Evolutionary conservation across 768 basidiomycete species (phyloP).

Genomic region (Boletus rufocinnamomeus): DNA sequence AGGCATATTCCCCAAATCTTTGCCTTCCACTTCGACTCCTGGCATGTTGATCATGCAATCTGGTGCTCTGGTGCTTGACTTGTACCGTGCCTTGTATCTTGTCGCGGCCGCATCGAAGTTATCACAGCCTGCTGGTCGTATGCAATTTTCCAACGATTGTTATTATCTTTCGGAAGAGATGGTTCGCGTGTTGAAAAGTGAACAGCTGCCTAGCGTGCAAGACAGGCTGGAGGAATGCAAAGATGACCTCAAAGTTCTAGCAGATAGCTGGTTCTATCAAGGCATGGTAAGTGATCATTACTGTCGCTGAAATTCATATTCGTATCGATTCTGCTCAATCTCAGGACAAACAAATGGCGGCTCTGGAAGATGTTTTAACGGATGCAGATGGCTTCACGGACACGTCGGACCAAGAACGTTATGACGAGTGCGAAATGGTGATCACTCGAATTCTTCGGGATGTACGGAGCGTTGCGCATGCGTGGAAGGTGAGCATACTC

Average conservation of each 20-base stretch:
- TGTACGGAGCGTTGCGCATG: conserved; percentile 61
- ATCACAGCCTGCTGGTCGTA: conserved; percentile 51
- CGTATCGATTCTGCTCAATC: not conserved
- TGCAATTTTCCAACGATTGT: conserved; percentile 85
- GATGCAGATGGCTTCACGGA: conserved; percentile 67
- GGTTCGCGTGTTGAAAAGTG: conserved; percentile 21
- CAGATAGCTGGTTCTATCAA: conserved; percentile 71
- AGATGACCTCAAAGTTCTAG: conserved; percentile 52
- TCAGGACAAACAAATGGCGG: conserved; percentile 27
- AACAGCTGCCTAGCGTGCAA: conserved; percentile 37
- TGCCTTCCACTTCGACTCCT: conserved; percentile 37
- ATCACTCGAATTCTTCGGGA: conserved; percentile 63
- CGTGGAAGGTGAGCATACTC: conserved; percentile 65
- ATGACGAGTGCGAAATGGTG: conserved; percentile 72
- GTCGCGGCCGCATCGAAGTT: conserved; percentile 54
- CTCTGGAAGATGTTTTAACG: conserved; percentile 45
- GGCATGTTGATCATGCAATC: conserved; percentile 62
- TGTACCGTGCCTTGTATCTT: conserved; percentile 80
- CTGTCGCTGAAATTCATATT: not conserved
- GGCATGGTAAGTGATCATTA: conserved; percentile 54
- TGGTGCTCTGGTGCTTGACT: conserved; percentile 67
- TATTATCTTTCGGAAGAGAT: conserved; percentile 62
- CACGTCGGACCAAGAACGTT: conserved; percentile 70
- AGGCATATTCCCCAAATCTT: conserved; percentile 46
- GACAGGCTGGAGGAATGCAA: conserved; percentile 55